A percentile compares a stretch with the other conserved stretches of the same genome.
phyloP scores from a whole-genome alignment of 306 rosid species.

The Nissolia schottii region DNA sequence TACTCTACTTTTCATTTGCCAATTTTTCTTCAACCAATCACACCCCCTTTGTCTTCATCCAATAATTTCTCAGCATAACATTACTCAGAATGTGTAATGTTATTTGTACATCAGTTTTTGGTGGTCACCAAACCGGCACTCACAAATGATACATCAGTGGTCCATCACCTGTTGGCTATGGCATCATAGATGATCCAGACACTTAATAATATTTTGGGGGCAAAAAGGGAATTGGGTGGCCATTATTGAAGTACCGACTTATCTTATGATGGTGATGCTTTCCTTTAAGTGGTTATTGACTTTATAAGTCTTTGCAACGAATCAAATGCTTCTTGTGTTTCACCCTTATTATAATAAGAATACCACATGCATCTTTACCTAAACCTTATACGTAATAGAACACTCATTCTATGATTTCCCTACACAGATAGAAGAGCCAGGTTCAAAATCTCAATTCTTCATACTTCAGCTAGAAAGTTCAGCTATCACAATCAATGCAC shows the following conservation, averaged over 20 bases:
- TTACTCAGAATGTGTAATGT: too few species aligned
- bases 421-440: neutral
- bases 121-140: too few species aligned
- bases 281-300: neutral
- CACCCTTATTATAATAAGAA: neutral
- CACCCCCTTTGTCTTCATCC: too few species aligned
- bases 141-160: neutral
- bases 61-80: neutral
- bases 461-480: neutral
- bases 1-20: neutral
- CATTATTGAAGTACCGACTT: conserved; percentile 5
- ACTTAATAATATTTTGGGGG: neutral
- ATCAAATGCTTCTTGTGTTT: conserved; percentile 22
- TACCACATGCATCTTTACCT: neutral
- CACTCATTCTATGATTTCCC: neutral
- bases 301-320: neutral
- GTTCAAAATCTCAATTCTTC: neutral
- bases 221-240: neutral
- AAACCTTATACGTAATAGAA: neutral
- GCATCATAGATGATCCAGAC: neutral
- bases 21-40: neutral
- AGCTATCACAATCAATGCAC: neutral
- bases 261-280: neutral
- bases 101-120: too few species aligned
- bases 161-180: neutral